Base-by-base conservation (phyloP, 345 rosid genomes). In the Salix caprea region DNA sequence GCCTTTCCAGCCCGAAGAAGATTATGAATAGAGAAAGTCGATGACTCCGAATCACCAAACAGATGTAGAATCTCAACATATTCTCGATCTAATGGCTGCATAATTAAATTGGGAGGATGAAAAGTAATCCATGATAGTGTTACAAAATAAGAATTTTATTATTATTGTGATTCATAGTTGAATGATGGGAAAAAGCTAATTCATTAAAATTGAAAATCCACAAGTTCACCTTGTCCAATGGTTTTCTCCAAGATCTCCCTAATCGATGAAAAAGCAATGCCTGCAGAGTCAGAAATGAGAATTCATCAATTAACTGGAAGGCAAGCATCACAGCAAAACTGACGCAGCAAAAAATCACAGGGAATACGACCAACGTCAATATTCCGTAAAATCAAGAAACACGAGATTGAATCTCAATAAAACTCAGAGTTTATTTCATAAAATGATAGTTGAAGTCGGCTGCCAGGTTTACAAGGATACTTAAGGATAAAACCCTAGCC, bases 201-300 rank as follows among this genome's bases (percentile, higher is more conserved):
- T 30, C 71, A 36, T 18, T 2, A 34, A 14, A 42, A 69, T 40
- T 30, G 28, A 69, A 70, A 65, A 77, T 7, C 70, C 56, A 56
- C 65, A 69, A 13, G 65, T 61, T 48, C 69, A 93, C 99, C 91
- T 87, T 89, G 37, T 77, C 76, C 10, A 73, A 78, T 71, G 85
- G 73, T 78, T 78, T 90, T 85, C 97, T 89, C 98, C 97, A 96
- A n/a, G 91, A 85, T 83, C 99, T 93, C 78, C 97, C 96, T 77
- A 93, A 76, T n/a, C 36, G 82, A 82, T 91, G 99, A 83, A 88
- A 90, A 77, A 96, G 86, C 82, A 96, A 86, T 15, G 98, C 98
- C 98, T 93, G 81, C 80, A 79, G 6, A 61, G 58, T 54, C 21
- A 75, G 67, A 52, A 75, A 83, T 32, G 36, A 67, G 37, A 40